Conservation (phyloP, 306 rosid genomes). For the Hippophae rhamnoides region DNA sequence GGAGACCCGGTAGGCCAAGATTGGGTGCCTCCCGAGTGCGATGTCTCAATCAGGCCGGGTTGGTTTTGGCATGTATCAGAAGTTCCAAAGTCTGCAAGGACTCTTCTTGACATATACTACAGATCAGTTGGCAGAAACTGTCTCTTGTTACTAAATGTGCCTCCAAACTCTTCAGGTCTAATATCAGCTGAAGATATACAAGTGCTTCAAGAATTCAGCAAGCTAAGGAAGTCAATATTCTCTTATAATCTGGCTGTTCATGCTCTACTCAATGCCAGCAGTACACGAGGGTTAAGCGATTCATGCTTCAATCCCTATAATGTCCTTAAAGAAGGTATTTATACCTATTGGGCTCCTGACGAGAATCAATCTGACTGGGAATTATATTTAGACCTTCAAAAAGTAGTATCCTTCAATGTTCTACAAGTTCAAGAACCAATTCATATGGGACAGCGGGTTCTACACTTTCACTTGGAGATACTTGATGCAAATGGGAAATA, state of each 20-base stretch:
- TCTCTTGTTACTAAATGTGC: conserved; percentile 60
- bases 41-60: conserved; percentile 76
- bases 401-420: conserved; percentile 57
- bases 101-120: conserved; percentile 76
- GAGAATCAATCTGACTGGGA: conserved; percentile 48
- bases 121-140: conserved; percentile 79
- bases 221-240: conserved; percentile 57
- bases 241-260: conserved; percentile 51
- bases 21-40: conserved; percentile 85
- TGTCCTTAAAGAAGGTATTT: conserved; percentile 54
- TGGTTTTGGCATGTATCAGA: conserved; percentile 95
- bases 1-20: conserved; percentile 75
- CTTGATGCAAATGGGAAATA: conserved; percentile 36
- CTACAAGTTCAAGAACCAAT: conserved; percentile 79
- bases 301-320: conserved; percentile 49
- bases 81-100: conserved; percentile 64
- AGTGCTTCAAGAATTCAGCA: conserved; percentile 69
- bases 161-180: conserved; percentile 87
- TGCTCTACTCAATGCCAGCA: conserved; percentile 51
- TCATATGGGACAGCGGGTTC: conserved; percentile 82
- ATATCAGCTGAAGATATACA: conserved; percentile 70
- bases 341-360: conserved; percentile 78
- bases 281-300: conserved; percentile 46
- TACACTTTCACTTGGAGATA: conserved; percentile 59
- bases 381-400: conserved; percentile 46